Base-by-base conservation (phyloP, 768 basidiomycete species). In the Amanita pallidorosea region DNA sequence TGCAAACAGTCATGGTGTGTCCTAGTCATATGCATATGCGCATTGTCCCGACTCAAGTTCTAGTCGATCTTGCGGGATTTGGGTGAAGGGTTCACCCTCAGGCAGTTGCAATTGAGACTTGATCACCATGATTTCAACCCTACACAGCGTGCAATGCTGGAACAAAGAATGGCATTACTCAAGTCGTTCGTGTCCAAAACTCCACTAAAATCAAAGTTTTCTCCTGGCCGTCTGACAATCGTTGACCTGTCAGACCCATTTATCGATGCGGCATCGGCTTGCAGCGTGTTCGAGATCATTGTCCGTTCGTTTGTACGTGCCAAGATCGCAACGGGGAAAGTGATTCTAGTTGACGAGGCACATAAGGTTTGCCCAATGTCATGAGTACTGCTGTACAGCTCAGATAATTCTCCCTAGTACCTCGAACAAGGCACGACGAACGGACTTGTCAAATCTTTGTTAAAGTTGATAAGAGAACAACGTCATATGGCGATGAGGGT, bases 191-290 rank as follows among this genome's bases (percentile, higher is more conserved):
- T 84, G 47, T 73, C 74, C 7, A 54, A 57, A 8, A 17, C 0
- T 31, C 43, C 3, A 42, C 61, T 8, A 22, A 36, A 17, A 13
- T 27, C 47, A 2, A 74, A 80, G 0, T 87, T 86, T 56, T 64
- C 58, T 0, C 55, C 71, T 1, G 83, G 83, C 0, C 75, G 79
- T 52, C 54, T 88, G 4, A 85, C 82, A 0, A 80, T 88, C 11
- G 60, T 86, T 3, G 85, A 87, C 54, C 66, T 86, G 0, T 84
- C 85, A 0, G 85, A 85, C 51, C 82, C 85, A 0, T 87, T 87
- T 55, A 73, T 86, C 8, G 85, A 88, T 57, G 65, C 79, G 1
- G 69, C 69, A 0, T 76, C 81, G 1, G 85, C 85, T 2, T 85
- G 84, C 54, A 76, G 77, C 0, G 60, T 87, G 3, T 88, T 87